Percentiles rank a stretch among this genome's conserved stretches.
Conservation (phyloP, 495 filamentous ascomycete species). For the Chaetomium fimeti region DNA sequence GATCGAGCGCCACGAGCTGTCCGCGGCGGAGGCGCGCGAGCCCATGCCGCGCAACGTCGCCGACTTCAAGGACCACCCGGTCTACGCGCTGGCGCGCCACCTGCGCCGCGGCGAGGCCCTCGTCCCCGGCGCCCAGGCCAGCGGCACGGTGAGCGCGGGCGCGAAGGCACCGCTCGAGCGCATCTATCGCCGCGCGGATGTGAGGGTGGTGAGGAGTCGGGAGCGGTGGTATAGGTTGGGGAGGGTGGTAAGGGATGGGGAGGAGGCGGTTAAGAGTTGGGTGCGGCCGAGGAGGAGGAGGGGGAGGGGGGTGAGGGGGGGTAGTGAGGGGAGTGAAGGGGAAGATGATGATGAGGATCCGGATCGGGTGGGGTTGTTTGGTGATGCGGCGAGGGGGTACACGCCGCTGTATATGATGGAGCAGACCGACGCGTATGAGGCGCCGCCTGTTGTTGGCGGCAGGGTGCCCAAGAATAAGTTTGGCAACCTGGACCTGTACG, state of each 20-base stretch:
- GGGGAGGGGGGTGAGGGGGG: constrained; percentile 27
- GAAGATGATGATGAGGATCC: constrained; percentile 36
- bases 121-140: constrained; percentile 64
- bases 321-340: constrained; percentile 33
- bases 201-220: constrained; percentile 68
- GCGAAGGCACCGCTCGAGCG: constrained; percentile 47
- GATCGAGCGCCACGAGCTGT: constrained; percentile 75
- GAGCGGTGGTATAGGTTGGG: constrained; percentile 89
- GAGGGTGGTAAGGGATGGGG: constrained; percentile 66
- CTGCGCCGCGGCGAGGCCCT: constrained; percentile 77
- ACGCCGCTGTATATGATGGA: constrained; percentile 66
- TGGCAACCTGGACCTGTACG: constrained; percentile 88
- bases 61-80: constrained; percentile 91
- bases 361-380: constrained; percentile 39
- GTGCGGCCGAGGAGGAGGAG: constrained; percentile 36
- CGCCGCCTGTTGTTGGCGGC: constrained; percentile 73
- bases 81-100: constrained; percentile 86
- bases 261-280: constrained; percentile 74
- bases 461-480: constrained; percentile 80
- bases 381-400: constrained; percentile 36
- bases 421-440: constrained; percentile 73
- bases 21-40: constrained; percentile 66
- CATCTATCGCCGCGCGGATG: constrained; percentile 78
- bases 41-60: constrained; percentile 86
- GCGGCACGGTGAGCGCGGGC: constrained; percentile 66